Evolutionary conservation across 2,329 filamentous ascomycete species (phyloP), one percentile per base, ranked within the genome.

Genomic region (Calonectria leucothoes): DNA sequence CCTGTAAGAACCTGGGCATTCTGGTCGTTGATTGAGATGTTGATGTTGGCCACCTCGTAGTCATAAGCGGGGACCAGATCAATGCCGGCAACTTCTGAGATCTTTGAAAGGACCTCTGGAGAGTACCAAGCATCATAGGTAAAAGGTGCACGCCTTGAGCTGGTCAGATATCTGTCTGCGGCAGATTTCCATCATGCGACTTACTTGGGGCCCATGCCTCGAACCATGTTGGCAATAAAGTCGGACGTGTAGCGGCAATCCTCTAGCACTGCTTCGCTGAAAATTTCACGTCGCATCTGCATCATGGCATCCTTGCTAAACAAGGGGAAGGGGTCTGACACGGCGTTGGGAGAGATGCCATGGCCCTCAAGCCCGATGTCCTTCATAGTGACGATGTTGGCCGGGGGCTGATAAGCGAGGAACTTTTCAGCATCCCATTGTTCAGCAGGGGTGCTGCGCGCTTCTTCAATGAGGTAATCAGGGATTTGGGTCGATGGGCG

Each of bases 271-370:
- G n/a, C n/a, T 15, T 89, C 85, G 68, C 87, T 88, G 61, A 93
- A 85, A n/a, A 93, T 88, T 80, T 94, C 92, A 10, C 84, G 83
- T 69, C 92, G 87, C 89, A 94, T 93, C 63, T 88, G 87, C 78
- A 89, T 83, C 69, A 93, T 86, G 4, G 91, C 92, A 68, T 93
- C 90, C 27, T 86, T 79, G 17, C 89, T 90, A 82, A 93, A 94
- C 23, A 93, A 86, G 6, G 86, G 86, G 81, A 94, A 94, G 0
- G 91, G 91, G 72, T 93, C 89, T 0, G 91, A 92, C 64, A 93
- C 91, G 12, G 91, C 92, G 59, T 91, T 85, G 1, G 88, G 87
- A 3, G 92, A 93, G 39, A 94, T 87, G 6, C 91, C 92, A 65
- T 84, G 85, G 66, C 87, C 86, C 37, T 89, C 86, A 55, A 90